Evolutionary conservation across 495 filamentous ascomycete species (phyloP), one percentile per base, ranked within the genome.

Genomic region (Penicillium alfredii): DNA sequence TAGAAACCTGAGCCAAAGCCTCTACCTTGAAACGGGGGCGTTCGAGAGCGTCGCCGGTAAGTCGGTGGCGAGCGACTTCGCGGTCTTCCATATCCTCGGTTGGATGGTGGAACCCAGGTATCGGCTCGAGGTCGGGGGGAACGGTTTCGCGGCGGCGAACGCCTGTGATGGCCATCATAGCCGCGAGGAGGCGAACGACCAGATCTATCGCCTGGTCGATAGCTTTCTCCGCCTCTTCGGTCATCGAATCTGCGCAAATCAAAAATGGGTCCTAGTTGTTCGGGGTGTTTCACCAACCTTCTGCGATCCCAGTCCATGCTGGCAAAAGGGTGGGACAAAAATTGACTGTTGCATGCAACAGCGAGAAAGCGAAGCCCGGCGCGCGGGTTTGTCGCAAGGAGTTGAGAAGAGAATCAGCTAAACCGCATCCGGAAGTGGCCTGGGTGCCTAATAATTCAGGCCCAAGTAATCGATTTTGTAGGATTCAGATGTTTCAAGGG

Each of bases 221-320:
- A 76, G 35, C 69, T 72, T 46, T 76, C 72, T 15, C 69, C 68
- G n/a, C 69, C 66, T 38, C 66, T 54, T n/a, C 66, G 62, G n/a
- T 72, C 66, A 45, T 74, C 66, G 53, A 72, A 74, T 49, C 72
- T 74, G 41, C n/a, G 29, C 9, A 11, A 9, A 11, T 33, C 16
- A 28, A 10, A 32, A 18, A 34, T 20, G 9, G 18, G 13, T 14
- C 10, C 2, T 38, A n/a, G 29, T 17, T 33, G 28, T 16, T 5
- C 12, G 15, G 11, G 10, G n/a, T n/a, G 7, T 13, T 20, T 15
- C 11, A 27, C 49, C 40, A 44, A 71, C 71, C 71, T 72, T 60
- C 71, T 69, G 40, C 71, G 60, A 51, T 70, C 67, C 57, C 69
- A 62, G 40, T 73, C 66, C 71, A 74, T 74, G 24, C 22, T 44